These are phyloP conservation scores for Cucurbitaria berberidis DNA, from an alignment of 2,329 filamentous ascomycete species.

Conservation along the genomic window DNA sequence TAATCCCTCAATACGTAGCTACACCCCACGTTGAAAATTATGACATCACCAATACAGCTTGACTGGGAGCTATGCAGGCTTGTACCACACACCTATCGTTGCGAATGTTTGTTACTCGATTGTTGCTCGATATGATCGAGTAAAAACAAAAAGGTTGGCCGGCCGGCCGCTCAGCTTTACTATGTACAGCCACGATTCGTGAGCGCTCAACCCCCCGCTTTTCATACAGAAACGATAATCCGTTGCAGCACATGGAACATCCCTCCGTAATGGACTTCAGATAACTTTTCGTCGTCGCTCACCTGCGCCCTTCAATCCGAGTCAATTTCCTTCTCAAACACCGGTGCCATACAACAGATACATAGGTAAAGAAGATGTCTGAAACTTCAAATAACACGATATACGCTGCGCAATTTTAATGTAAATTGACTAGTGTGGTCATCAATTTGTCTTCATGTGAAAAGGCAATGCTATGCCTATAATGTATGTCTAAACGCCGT, in stretches of 20 bases:
- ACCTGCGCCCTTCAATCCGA: too few relatives aligned
- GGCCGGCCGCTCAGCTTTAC: not conserved
- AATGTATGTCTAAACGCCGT: slow-evolving; percentile 12
- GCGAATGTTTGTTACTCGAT: not conserved
- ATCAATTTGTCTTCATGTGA: not conserved
- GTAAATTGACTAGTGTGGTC: not conserved
- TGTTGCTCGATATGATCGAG: not conserved
- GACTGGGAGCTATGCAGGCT: not conserved
- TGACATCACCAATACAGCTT: not conserved
- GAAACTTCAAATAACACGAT: not conserved
- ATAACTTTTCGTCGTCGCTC: too few relatives aligned
- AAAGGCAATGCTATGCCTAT: not conserved
- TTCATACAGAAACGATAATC: not conserved
- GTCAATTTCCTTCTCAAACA: too few relatives aligned
- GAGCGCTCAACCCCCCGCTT: not conserved
- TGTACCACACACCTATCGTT: not conserved
- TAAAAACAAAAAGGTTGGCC: not conserved
- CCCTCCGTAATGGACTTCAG: not conserved
- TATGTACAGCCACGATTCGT: not conserved
- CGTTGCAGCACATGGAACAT: not conserved
- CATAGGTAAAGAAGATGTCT: too few relatives aligned
- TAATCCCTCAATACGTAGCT: not conserved
- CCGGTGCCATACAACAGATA: too few relatives aligned
- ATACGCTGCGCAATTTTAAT: not conserved
- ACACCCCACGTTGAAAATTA: not conserved